Conservation (phyloP, 1,139 yeast genomes). For the Pichia sp. region DNA sequence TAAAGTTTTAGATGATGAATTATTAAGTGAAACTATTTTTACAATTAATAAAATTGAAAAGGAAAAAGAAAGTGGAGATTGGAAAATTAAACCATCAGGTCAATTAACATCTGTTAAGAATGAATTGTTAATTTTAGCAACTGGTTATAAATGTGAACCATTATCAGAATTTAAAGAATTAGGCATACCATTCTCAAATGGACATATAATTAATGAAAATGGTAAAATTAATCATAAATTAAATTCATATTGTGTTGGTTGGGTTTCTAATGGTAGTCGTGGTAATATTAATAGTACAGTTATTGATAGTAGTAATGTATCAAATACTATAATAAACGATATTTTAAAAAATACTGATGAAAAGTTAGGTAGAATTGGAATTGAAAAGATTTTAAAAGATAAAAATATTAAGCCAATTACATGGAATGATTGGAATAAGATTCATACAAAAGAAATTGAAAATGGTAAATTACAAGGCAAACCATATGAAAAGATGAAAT, state of each 20-base stretch:
- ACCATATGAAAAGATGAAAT: conserved; percentile 50
- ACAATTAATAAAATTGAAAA: conserved; percentile 40
- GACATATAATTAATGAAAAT: conserved; percentile 54
- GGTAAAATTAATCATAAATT: conserved; percentile 49
- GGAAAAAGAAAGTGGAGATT: conserved; percentile 7
- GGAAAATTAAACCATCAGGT: conserved; percentile 39
- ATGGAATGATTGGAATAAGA: conserved; percentile 71
- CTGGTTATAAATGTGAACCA: conserved; percentile 76
- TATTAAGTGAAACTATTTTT: conserved; percentile 46
- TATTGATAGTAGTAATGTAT: conserved; percentile 45
- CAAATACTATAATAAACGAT: conserved; percentile 19
- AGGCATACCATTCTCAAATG: conserved; percentile 52
- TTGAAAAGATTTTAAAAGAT: conserved; percentile 29
- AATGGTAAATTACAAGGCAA: conserved; percentile 42
- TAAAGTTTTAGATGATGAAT: conserved; percentile 29
- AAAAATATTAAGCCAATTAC: conserved; percentile 33
- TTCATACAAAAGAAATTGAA: conserved; percentile 48
- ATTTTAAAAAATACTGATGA: conserved; percentile 12
- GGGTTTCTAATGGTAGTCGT: conserved; percentile 84
- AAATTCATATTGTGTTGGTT: conserved; percentile 80
- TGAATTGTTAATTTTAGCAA: conserved; percentile 73
- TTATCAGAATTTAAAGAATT: conserved; percentile 50
- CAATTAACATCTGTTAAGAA: conserved; percentile 36
- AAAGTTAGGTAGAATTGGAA: conserved; percentile 20
- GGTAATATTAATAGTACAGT: conserved; percentile 93